Evolutionary conservation across 2,329 filamentous ascomycete genomes (phyloP).

Genomic region (Paraphoma chrysanthemicola): DNA sequence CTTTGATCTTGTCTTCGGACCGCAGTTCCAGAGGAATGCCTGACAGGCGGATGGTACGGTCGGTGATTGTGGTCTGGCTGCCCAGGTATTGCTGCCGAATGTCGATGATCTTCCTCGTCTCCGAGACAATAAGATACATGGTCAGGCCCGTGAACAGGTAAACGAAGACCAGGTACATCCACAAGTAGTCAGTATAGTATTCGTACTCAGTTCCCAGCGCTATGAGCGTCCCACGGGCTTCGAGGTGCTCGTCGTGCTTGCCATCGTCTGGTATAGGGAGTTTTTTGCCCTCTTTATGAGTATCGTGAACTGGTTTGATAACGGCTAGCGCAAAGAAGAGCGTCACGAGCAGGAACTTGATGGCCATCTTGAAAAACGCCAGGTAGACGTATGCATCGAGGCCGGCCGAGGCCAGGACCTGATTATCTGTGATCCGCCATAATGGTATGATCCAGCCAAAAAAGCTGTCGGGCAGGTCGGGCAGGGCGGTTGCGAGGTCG

Average conservation of each 20-base stretch:
- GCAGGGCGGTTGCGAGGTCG: conserved; percentile 70
- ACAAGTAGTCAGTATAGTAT: conserved; percentile 70
- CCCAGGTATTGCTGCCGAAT: conserved; percentile 91
- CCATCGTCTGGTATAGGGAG: conserved; percentile 32
- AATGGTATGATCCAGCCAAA: conserved; percentile 93
- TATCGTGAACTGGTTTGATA: conserved; percentile 83
- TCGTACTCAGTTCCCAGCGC: conserved; percentile 40
- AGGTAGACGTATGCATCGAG: conserved; percentile 97
- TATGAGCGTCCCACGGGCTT: conserved; percentile 28
- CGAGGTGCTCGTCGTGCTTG: conserved; percentile 17
- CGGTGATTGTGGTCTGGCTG: conserved; percentile 92
- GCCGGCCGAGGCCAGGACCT: conserved; percentile 87
- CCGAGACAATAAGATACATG: conserved; percentile 80
- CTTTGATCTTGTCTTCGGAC: conserved; percentile 82
- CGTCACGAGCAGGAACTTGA: conserved; percentile 79
- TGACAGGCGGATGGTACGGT: conserved; percentile 89
- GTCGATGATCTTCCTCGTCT: conserved; percentile 85
- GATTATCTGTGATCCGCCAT: conserved; percentile 84
- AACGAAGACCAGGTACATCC: conserved; percentile 93
- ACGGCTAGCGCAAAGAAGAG: conserved; percentile 82
- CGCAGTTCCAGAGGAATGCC: conserved; percentile 83
- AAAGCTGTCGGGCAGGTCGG: conserved; percentile 80
- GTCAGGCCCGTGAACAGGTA: conserved; percentile 88
- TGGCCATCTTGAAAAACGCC: conserved; percentile 94
- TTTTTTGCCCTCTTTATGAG: conserved; percentile 55